Conservation (phyloP, 1,284 basidiomycete species). For the Cryptococcus wingfieldii region DNA sequence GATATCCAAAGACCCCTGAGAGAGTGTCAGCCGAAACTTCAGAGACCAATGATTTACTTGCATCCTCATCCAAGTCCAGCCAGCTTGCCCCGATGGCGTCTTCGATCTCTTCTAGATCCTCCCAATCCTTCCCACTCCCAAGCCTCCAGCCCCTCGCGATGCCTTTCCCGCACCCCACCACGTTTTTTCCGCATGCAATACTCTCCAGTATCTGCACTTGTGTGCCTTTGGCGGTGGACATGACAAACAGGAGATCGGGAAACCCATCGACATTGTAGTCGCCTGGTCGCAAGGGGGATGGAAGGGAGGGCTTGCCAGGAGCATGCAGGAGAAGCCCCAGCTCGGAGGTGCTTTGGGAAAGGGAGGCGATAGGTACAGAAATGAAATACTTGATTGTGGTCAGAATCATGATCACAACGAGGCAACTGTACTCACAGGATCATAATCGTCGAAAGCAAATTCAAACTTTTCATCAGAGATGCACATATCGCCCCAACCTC, state of each 20-base stretch:
- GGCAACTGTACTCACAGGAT: conserved; percentile 54
- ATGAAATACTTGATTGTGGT: conserved; percentile 23
- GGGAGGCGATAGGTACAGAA: conserved; percentile 61
- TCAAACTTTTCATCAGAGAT: conserved; percentile 71
- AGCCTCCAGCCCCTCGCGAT: conserved; percentile 59
- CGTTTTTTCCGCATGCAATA: conserved; percentile 58
- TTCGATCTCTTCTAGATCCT: conserved; percentile 61
- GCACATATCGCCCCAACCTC: conserved; percentile 76
- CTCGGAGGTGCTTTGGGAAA: conserved; percentile 54
- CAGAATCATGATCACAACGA: not conserved
- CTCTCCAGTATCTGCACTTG: conserved; percentile 67
- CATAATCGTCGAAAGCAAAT: conserved; percentile 63
- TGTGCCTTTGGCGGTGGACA: conserved; percentile 46
- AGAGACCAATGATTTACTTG: conserved; percentile 49
- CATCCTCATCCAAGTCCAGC: conserved; percentile 94
- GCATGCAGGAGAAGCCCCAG: conserved; percentile 60
- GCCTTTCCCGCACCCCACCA: conserved; percentile 30
- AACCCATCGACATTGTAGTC: conserved; percentile 94
- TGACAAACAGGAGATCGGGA: conserved; percentile 79
- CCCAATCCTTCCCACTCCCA: conserved; percentile 59
- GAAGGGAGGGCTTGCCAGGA: conserved; percentile 59
- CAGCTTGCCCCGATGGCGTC: conserved; percentile 80
- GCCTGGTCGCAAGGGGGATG: conserved; percentile 74
- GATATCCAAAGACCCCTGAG: conserved; percentile 85
- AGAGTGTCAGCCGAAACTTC: not conserved